Evolutionary conservation across 768 basidiomycete species (phyloP).

Genomic region (Krasilnikovozyma curviuscula): DNA sequence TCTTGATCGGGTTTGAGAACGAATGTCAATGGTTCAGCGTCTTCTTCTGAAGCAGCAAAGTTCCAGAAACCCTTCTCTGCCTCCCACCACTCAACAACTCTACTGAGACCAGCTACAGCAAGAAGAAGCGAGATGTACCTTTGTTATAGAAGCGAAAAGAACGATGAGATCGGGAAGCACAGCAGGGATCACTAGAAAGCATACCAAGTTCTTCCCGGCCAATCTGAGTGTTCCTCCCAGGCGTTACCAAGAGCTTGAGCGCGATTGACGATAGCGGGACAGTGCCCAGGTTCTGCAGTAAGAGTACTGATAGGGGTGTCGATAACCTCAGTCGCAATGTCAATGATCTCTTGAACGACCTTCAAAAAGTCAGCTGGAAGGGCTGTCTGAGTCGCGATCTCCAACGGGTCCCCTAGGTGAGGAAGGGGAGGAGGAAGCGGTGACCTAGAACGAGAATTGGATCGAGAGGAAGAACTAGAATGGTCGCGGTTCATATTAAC

Average conservation of each 20-base stretch:
- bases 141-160: not conserved
- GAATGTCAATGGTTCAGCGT: slow-evolving; percentile 77
- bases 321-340: slow-evolving; percentile 75
- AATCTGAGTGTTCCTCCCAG: slow-evolving; percentile 96
- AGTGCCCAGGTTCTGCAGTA: slow-evolving; percentile 63
- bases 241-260: slow-evolving; percentile 80
- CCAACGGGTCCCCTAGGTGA: slow-evolving; percentile 30
- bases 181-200: not conserved
- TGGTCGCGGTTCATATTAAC: slow-evolving; percentile 10
- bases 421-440: slow-evolving; percentile 58
- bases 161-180: not conserved
- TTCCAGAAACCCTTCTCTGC: slow-evolving; percentile 99
- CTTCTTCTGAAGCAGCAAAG: slow-evolving; percentile 63
- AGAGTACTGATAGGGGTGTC: slow-evolving; percentile 78
- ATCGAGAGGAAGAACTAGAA: slow-evolving; percentile 45
- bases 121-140: slow-evolving; percentile 80
- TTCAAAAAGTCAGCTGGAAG: slow-evolving; percentile 40
- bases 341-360: slow-evolving; percentile 76
- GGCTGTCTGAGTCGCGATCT: slow-evolving; percentile 24
- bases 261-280: slow-evolving; percentile 68
- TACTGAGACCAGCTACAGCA: slow-evolving; percentile 82
- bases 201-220: slow-evolving; percentile 87
- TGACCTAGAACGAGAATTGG: slow-evolving; percentile 83
- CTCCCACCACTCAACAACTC: slow-evolving; percentile 99
- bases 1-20: slow-evolving; percentile 60